These are phyloP conservation scores for Lathyrus oleraceus DNA, from an alignment of 306 rosid genomes.

Conservation along the genomic window DNA sequence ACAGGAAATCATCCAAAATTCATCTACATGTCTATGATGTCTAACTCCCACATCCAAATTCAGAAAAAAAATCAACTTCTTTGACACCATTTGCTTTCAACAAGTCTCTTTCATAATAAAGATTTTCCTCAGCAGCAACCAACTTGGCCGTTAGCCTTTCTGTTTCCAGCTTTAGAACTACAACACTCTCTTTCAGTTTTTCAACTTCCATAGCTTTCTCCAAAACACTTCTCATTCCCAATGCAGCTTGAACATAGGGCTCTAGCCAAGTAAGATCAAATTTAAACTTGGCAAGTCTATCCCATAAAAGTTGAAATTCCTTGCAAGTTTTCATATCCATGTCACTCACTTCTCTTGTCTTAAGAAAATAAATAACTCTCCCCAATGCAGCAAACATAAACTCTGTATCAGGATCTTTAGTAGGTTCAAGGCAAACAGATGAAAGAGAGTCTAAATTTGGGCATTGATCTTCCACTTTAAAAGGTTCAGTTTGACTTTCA, in stretches of 20 bases:
- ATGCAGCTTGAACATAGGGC: slow-evolving; percentile 33
- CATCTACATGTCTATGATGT: no score
- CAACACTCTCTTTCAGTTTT: neutral
- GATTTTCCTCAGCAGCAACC: slow-evolving; percentile 14
- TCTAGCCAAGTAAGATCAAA: slow-evolving; percentile 40
- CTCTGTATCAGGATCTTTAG: neutral
- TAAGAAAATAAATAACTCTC: slow-evolving; percentile 26
- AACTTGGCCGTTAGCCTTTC: slow-evolving; percentile 14
- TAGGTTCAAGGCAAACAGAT: neutral
- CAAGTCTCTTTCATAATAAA: slow-evolving; percentile 4
- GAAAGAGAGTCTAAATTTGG: neutral
- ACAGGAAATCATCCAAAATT: no score
- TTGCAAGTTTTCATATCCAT: neutral
- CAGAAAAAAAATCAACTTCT: slow-evolving; percentile 25
- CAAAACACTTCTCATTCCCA: slow-evolving; percentile 7
- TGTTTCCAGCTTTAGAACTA: slow-evolving; percentile 14
- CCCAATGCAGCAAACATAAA: slow-evolving; percentile 11
- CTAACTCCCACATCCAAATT: slow-evolving; percentile 28
- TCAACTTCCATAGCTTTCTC: no score
- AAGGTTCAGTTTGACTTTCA: neutral
- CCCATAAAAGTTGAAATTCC: slow-evolving; percentile 32
- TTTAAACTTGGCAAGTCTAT: slow-evolving; percentile 19
- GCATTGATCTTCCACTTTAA: neutral
- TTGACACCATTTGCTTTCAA: slow-evolving; percentile 12
- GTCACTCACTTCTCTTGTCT: neutral